Evolutionary conservation across 345 rosid genomes (phyloP), one percentile per base, ranked within the genome.

Genomic region (Rubroshorea leprosula): DNA sequence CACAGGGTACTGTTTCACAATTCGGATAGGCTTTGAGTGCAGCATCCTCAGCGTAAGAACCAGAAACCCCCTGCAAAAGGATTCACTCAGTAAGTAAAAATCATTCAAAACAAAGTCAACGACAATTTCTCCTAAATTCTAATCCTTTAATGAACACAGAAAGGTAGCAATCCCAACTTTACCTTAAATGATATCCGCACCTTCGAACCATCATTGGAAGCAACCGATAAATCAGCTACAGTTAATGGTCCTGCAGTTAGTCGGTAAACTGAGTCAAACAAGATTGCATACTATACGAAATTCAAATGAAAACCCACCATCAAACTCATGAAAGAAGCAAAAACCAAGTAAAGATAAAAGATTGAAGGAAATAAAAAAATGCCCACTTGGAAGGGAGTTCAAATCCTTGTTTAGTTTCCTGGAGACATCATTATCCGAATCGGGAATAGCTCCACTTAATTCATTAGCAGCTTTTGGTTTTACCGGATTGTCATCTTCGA

Each of bases 1-100:
- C 70, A 57, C 88, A 77, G 24, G 85, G 81, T 25, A 83, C 76
- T 49, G 85, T 73, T 65, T 83, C 76, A 67, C 81, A 77, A 26
- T 75, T 69, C 11, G 88, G 83, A 66, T 83, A 83, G 48, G 85
- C 85, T 63, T 83, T 83, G n/a, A 73, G 74, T 14, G 85, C 88
- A 38, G 88, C 88, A 20, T 75, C 85, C 68, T 83, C 88, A 25
- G 70, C 73, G 64, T 46, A 80, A 12, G 88, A 75, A 51, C 85
- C 88, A 10, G 76, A 69, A 21, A 63, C 20, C n/a, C 88, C 88
- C 85, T 83, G 73, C 56, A 67, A 3, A 25, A 47, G 49, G 1
- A 44, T 60, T 45, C n/a, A 29, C 64, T 45, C 51, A 23, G 31
- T 47, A 22, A 16, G 24, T 38, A 24, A 20, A 57, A 60, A 23